Base-by-base conservation (phyloP, 768 basidiomycete genomes). In the Suillus clintonianus region DNA sequence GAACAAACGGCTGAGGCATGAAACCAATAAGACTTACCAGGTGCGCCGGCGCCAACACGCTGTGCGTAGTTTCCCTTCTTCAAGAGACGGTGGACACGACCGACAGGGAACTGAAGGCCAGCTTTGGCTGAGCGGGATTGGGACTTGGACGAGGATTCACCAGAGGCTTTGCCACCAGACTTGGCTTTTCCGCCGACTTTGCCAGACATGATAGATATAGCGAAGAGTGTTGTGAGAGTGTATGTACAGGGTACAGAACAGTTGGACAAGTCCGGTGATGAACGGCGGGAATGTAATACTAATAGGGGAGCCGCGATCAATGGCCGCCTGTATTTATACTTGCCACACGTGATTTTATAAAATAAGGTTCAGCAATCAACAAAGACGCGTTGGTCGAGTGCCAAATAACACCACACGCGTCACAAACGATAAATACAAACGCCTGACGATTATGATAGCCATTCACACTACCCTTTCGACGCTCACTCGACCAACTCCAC, bases 131-230 rank as follows among this genome's bases (percentile, higher is more conserved):
- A 80, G 62, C 78, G 78, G 3, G 78, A 80, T 43, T 67, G 65
- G 1, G 79, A 75, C 53, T 79, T 79, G 59, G 70, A 43, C 1
- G 50, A 17, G 10, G 66, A 5, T 3, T 77, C 79, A 66, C 78
- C 80, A 11, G 77, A 67, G n/a, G 86, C 81, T 70, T 85, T 86
- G 70, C 91, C 87, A 70, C 89, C 90, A 61, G 88, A 85, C 68
- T 86, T 82, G 54, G 89, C 86, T 78, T 91, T 91, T 37, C 79
- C 79, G 39, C 77, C 71, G 48, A 70, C 72, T 70, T 78, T 83
- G 62, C 78, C 76, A 73, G 80, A 78, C 77, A 76, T 75, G 61
- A 59, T 70, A 56, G 48, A 48, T 67, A 67, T 13, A 65, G 48
- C 48, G 39, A 42, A 37, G 34, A 19, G 37, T 41, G n/a, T 61